Percentiles rank a stretch among this genome's conserved stretches.
Conservation (phyloP, 495 filamentous ascomycete genomes). For the Talaromyces ruber region DNA sequence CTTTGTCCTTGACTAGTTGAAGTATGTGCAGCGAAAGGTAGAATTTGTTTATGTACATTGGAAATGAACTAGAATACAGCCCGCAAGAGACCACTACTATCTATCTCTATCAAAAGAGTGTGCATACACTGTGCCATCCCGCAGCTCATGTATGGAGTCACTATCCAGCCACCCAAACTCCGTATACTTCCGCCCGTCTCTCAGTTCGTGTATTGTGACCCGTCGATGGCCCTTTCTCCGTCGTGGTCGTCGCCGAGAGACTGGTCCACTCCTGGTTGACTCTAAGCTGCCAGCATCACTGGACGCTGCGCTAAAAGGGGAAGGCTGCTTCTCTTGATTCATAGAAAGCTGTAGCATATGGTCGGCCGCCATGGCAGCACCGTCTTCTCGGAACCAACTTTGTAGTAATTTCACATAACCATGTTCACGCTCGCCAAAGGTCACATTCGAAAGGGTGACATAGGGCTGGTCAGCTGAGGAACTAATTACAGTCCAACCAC, state of each 20-base stretch:
- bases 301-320: conserved; percentile 17
- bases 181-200: conserved; percentile 35
- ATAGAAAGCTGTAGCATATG: conserved; percentile 30
- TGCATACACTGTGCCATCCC: conserved; percentile 38
- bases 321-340: conserved; percentile 24
- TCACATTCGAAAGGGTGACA: conserved; percentile 55
- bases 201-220: conserved; percentile 36
- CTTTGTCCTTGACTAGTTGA: neutral
- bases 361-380: conserved; percentile 29
- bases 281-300: conserved; percentile 31
- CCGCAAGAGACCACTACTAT: neutral
- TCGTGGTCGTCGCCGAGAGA: conserved; percentile 23
- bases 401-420: conserved; percentile 45
- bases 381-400: conserved; percentile 28
- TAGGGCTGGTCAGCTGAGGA: conserved; percentile 32
- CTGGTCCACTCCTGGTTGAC: conserved; percentile 13
- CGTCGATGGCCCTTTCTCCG: conserved; percentile 23
- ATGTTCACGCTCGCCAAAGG: conserved; percentile 51
- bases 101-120: conserved; percentile 14
- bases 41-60: neutral
- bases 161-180: conserved; percentile 29
- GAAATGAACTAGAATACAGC: neutral
- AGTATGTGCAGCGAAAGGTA: neutral
- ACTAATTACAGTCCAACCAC: conserved; percentile 59
- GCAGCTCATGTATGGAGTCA: conserved; percentile 35